Conservation (phyloP, 169 alveolate species). For the Cryptosporidium viatorum region DNA sequence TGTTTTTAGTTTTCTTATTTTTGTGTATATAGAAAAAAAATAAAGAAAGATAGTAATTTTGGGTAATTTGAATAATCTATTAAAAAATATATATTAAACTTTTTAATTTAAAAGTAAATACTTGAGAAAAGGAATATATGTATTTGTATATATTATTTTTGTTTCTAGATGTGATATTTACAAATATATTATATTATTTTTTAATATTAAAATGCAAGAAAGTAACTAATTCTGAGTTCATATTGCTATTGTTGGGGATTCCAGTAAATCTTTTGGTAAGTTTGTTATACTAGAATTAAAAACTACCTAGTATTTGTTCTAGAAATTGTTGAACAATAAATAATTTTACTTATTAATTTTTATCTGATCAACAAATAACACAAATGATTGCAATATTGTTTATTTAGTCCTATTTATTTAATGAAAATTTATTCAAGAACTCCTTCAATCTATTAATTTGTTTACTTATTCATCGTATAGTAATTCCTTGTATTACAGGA, state of each 20-base stretch:
- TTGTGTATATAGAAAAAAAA: neutral
- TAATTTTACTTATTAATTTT: no score
- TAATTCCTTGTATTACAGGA: conserved; percentile 78
- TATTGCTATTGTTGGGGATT: neutral
- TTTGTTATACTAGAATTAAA: neutral
- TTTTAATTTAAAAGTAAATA: no score
- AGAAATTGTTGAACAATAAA: no score
- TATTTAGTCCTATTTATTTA: neutral
- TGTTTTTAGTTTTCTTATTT: neutral
- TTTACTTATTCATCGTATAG: conserved; percentile 27
- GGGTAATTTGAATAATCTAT: neutral
- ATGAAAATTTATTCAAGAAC: neutral
- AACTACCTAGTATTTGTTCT: neutral
- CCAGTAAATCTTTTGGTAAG: conserved; percentile 4
- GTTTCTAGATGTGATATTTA: neutral
- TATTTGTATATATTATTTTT: neutral
- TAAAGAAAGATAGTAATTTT: no score
- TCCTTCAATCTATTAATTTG: neutral
- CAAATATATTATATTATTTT: neutral
- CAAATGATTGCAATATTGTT: no score
- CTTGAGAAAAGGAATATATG: neutral
- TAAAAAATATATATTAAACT: no score
- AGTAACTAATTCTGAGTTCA: neutral
- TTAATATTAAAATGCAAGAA: neutral
- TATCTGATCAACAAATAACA: neutral